Percentiles rank a stretch among this genome's conserved stretches.
phyloP scores from a whole-genome alignment of 129 eudicot genomes.

The Flaveria sonorensis region DNA sequence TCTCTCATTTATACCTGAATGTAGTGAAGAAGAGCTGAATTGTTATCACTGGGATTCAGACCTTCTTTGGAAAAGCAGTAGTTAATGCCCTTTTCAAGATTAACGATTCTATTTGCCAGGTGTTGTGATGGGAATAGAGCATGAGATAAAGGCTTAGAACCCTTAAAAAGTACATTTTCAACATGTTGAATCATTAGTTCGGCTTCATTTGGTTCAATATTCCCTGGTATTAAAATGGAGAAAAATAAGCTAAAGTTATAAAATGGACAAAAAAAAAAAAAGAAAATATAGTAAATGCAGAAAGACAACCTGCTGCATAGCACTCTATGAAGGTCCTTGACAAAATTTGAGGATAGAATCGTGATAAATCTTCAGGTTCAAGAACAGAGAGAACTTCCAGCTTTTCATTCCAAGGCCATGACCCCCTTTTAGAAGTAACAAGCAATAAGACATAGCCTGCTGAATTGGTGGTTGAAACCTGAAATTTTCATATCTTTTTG shows the following conservation, averaged over 20 bases:
- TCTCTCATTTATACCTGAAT: slow-evolving; percentile 61
- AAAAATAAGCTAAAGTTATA: slow-evolving; percentile 11
- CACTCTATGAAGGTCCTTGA: slow-evolving; percentile 84
- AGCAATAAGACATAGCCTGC: slow-evolving; percentile 89
- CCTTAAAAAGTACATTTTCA: slow-evolving; percentile 66
- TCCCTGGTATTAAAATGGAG: slow-evolving; percentile 52
- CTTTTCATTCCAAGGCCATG: slow-evolving; percentile 81
- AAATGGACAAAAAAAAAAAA: not conserved
- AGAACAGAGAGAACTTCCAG: slow-evolving; percentile 78
- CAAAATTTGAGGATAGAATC: slow-evolving; percentile 66
- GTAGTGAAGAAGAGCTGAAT: slow-evolving; percentile 91
- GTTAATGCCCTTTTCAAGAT: slow-evolving; percentile 68
- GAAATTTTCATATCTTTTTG: slow-evolving; percentile 68
- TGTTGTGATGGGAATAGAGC: slow-evolving; percentile 82
- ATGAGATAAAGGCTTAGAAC: slow-evolving; percentile 60
- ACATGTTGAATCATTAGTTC: slow-evolving; percentile 69
- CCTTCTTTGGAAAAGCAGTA: slow-evolving; percentile 71
- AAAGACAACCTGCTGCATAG: slow-evolving; percentile 70
- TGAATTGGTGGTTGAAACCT: slow-evolving; percentile 94
- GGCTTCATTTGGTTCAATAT: slow-evolving; percentile 78
- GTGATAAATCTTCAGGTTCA: slow-evolving; percentile 63
- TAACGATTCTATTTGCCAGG: slow-evolving; percentile 72
- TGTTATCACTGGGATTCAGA: slow-evolving; percentile 90
- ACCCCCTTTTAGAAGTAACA: slow-evolving; percentile 68
- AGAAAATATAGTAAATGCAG: not conserved